phyloP scores from a whole-genome alignment of 2,329 filamentous ascomycete species.

The Huntiella moniliformis region DNA sequence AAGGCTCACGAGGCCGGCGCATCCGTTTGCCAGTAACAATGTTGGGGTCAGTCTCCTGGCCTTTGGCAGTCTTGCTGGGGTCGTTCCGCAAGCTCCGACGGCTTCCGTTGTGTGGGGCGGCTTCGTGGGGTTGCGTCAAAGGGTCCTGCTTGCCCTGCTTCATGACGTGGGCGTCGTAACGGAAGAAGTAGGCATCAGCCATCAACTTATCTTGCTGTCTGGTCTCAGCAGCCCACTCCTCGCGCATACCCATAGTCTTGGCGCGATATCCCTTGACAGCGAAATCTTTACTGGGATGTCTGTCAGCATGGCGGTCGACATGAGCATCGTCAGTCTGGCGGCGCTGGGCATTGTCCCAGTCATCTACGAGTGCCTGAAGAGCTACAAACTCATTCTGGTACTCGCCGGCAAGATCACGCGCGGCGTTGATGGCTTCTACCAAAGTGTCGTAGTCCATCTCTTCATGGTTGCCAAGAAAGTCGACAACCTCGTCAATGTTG shows the following conservation, averaged over 20 bases:
- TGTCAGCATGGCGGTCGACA: slow-evolving; percentile 20
- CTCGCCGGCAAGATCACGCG: slow-evolving; percentile 27
- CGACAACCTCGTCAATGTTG: slow-evolving; percentile 7
- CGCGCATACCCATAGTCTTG: slow-evolving; percentile 24
- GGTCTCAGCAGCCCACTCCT: slow-evolving; percentile 27
- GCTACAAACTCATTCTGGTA: slow-evolving; percentile 37
- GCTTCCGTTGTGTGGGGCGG: slow-evolving; percentile 28
- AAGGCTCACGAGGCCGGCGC: slow-evolving; percentile 31
- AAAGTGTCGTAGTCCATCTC: slow-evolving; percentile 29
- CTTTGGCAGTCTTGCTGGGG: slow-evolving; percentile 37
- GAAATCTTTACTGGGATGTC: slow-evolving; percentile 9
- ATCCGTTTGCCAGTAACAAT: slow-evolving; percentile 33
- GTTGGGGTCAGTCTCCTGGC: slow-evolving; percentile 30
- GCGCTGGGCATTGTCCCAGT: slow-evolving; percentile 37
- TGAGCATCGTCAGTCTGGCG: slow-evolving; percentile 26
- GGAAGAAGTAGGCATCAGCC: slow-evolving; percentile 41
- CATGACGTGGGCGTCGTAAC: slow-evolving; percentile 38
- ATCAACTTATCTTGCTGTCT: slow-evolving; percentile 38
- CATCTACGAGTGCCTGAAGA: slow-evolving; percentile 32
- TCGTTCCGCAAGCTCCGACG: slow-evolving; percentile 37
- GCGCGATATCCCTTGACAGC: slow-evolving; percentile 33
- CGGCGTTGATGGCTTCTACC: slow-evolving; percentile 24
- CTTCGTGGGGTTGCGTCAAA: slow-evolving; percentile 23
- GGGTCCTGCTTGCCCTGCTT: slow-evolving; percentile 42
- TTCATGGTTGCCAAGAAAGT: slow-evolving; percentile 28